Conservation (phyloP, 352 stramenopile genomes). For the Globisporangium barbulae region DNA sequence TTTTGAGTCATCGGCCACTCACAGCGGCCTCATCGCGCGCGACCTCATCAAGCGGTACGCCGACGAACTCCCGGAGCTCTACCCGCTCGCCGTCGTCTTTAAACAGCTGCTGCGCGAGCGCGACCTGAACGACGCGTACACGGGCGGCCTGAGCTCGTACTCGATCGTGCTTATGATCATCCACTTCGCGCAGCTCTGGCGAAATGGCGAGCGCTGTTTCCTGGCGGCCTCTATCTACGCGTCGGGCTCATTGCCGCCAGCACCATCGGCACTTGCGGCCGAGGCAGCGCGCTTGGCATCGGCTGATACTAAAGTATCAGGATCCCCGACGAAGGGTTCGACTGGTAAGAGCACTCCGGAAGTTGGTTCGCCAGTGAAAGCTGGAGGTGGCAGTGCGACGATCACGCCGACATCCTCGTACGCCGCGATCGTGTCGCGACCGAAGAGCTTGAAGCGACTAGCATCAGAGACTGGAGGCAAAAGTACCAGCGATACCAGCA, state of each 20-base stretch:
- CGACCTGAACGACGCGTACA: constrained; percentile 91
- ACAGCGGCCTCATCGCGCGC: constrained; percentile 76
- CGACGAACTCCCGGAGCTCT: constrained; percentile 82
- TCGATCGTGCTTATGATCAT: constrained; percentile 92
- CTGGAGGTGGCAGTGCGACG: not conserved
- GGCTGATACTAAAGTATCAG: constrained; percentile 12
- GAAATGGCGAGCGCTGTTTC: constrained; percentile 46
- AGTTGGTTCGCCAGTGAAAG: constrained; percentile 9
- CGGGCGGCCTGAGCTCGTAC: constrained; percentile 89
- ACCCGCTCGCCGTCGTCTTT: constrained; percentile 87
- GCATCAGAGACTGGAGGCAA: constrained; percentile 20
- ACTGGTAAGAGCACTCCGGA: constrained; percentile 14
- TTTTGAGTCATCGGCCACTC: constrained; percentile 77
- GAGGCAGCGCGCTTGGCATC: constrained; percentile 19
- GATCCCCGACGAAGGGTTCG: not conserved
- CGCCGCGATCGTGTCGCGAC: constrained; percentile 43
- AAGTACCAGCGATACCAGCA: not conserved
- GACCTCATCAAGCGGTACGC: constrained; percentile 86
- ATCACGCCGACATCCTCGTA: constrained; percentile 48
- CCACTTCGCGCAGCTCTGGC: constrained; percentile 78
- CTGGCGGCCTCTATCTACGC: constrained; percentile 61
- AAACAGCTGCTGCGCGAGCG: constrained; percentile 89
- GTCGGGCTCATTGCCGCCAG: constrained; percentile 45
- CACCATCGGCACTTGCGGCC: constrained; percentile 23
- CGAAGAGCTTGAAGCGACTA: constrained; percentile 30